Conservation (phyloP, 2,329 filamentous ascomycete genomes). For the Pseudocercospora pini-densiflorae region DNA sequence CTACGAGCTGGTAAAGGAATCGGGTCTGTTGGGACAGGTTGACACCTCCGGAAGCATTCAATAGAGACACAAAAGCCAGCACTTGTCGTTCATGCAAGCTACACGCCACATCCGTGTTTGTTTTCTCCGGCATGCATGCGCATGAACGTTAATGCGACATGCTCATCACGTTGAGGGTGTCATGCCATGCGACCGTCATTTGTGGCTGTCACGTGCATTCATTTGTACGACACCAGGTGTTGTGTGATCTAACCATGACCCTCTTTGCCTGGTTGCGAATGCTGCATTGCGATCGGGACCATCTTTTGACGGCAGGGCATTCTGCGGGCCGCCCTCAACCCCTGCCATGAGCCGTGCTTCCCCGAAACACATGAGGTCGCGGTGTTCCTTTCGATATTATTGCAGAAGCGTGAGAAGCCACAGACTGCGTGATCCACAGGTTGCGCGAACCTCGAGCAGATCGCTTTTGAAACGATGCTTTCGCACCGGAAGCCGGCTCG, state of each 20-base stretch:
- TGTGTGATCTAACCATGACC: constrained; percentile 11
- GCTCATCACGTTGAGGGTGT: constrained; percentile 14
- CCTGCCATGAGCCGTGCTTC: constrained; percentile 1
- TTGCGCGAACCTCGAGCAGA: constrained; percentile 7
- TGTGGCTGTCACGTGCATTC: constrained; percentile 12
- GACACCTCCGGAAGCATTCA: constrained; percentile 27
- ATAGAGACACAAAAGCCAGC: constrained; percentile 13
- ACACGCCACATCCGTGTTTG: constrained; percentile 1
- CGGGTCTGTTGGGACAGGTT: constrained; percentile 67
- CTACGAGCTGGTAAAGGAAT: constrained; percentile 88
- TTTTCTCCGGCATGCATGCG: neutral
- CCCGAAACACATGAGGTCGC: constrained; percentile 9
- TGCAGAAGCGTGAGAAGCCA: neutral
- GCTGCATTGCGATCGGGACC: neutral
- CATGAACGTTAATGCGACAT: constrained; percentile 2
- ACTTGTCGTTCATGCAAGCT: constrained; percentile 5
- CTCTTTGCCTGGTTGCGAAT: neutral
- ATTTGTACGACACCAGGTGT: constrained; percentile 13
- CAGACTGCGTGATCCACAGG: constrained; percentile 7
- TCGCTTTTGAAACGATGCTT: neutral
- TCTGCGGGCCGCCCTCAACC: neutral
- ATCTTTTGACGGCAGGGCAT: neutral
- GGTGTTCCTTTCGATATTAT: neutral
- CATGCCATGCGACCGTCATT: constrained; percentile 10
- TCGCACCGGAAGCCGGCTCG: constrained; percentile 3